A percentile compares a stretch with the other conserved stretches of the same genome.
Evolutionary conservation across 129 eudicot genomes (phyloP).

Genomic region (Silybum marianum): DNA sequence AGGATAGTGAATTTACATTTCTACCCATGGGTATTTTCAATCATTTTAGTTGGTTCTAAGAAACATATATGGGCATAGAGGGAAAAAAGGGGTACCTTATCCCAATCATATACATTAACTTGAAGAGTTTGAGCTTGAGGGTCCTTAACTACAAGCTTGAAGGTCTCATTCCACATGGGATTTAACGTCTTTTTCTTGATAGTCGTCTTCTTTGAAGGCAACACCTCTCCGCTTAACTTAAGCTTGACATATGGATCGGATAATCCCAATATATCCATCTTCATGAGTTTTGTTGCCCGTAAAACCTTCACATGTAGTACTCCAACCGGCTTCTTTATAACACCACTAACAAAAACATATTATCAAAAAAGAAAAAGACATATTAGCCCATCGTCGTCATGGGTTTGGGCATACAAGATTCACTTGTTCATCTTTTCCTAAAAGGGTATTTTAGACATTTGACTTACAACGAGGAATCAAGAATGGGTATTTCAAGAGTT

Average conservation of each 20-base stretch:
- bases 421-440: not conserved
- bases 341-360: constrained; percentile 22
- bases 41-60: constrained; percentile 1
- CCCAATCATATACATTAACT: constrained; percentile 82
- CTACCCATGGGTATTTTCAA: constrained; percentile 2
- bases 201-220: constrained; percentile 71
- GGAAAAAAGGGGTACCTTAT: constrained; percentile 45
- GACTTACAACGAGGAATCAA: constrained; percentile 75
- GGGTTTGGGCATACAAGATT: not conserved
- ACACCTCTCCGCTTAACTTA: constrained; percentile 62
- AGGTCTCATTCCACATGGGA: constrained; percentile 83
- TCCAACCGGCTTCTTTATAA: constrained; percentile 72
- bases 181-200: constrained; percentile 72
- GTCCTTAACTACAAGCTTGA: constrained; percentile 73
- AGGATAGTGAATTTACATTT: not conserved
- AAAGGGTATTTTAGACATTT: constrained; percentile 9
- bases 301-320: constrained; percentile 75
- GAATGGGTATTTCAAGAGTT: constrained; percentile 79
- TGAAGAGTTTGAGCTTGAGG: constrained; percentile 73
- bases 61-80: constrained; percentile 1
- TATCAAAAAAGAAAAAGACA: not conserved
- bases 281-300: constrained; percentile 67
- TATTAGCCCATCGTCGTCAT: not conserved
- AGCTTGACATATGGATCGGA: constrained; percentile 91
- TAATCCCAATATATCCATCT: constrained; percentile 77